Evolutionary conservation across 305 asterid genomes (phyloP), one percentile per base, ranked within the genome.

Genomic region (Fraxinus dipetala): DNA sequence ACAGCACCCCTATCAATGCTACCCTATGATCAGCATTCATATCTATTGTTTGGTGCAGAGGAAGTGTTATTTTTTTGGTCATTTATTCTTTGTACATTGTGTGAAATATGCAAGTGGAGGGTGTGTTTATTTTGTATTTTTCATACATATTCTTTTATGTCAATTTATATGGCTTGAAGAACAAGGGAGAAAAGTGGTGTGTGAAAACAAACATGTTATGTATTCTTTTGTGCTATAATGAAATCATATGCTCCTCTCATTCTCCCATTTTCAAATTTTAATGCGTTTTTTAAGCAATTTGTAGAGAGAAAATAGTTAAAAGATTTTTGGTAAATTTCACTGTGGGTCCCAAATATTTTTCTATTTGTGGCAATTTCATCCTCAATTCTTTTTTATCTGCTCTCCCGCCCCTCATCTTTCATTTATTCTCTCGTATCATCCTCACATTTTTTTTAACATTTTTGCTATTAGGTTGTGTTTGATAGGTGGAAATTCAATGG

Each of bases 1-100:
- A 95, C 0, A 97, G 98, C 63, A 80, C 93, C 10, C 94, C 98
- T 2, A 28, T 67, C 36, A 90, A 83, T 80, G 83, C 87, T 18
- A 72, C 72, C 77, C 88, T 22, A 82, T 54, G 82, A 83, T 74
- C 84, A 86, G 82, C 76, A 28, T 59, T 59, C 69, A 7, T 7
- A 59, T 20, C 69, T 59, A 59, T 59, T 18, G 11, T 56, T 56
- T 56, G 67, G 67, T 6, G 11, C 28, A 18, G 67, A 5, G 67
- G 28, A 28, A 65, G 73, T 24, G 73, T 26, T 67, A 26, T 10
- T 67, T 67, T 51, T 56, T 67, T 18, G 26, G 67, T 56, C 67
- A 56, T 56, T 56, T 1, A 18, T 56, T 56, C 28, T 67, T 67
- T 67, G 73, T 67, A 67, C 28, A 67, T 67, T 67, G 36, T 67